A percentile compares a stretch with the other conserved stretches of the same genome.
These are phyloP conservation scores for Penicillium griseofulvum DNA, from an alignment of 2,329 filamentous ascomycete species.

Conservation along the genomic window DNA sequence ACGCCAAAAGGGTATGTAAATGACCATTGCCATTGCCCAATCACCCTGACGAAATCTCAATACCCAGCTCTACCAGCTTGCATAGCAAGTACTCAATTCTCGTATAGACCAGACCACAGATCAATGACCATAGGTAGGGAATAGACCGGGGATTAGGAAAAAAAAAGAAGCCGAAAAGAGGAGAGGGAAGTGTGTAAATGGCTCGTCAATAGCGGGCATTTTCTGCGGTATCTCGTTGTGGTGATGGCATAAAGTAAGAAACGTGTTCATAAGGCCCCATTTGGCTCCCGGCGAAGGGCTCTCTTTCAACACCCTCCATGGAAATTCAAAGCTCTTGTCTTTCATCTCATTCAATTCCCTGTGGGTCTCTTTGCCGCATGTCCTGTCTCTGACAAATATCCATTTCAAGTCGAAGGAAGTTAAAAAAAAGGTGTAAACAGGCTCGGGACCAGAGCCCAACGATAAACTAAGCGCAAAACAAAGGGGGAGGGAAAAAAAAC, in stretches of 20 bases:
- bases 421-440: constrained; percentile 10
- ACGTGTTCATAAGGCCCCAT: constrained; percentile 22
- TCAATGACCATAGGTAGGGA: not conserved
- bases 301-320: constrained; percentile 11
- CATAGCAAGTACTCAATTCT: constrained; percentile 2
- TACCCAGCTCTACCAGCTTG: constrained; percentile 4
- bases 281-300: constrained; percentile 17
- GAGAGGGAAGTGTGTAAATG: constrained; percentile 10
- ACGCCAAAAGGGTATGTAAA: constrained; percentile 3
- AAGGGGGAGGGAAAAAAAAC: constrained; percentile 14
- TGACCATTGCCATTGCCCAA: not conserved
- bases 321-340: constrained; percentile 1
- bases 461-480: constrained; percentile 19
- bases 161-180: not conserved
- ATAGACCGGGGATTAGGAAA: not conserved
- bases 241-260: constrained; percentile 32
- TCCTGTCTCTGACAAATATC: constrained; percentile 10
- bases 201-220: constrained; percentile 37
- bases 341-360: constrained; percentile 11
- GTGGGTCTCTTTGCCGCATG: constrained; percentile 1
- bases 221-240: constrained; percentile 39
- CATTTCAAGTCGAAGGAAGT: constrained; percentile 12
- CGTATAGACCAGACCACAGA: not conserved
- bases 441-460: constrained; percentile 11
- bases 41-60: not conserved